A percentile compares a stretch with the other conserved stretches of the same genome.
Evolutionary conservation across 2,329 filamentous ascomycete species (phyloP).

Genomic region (Neonectria hederae): DNA sequence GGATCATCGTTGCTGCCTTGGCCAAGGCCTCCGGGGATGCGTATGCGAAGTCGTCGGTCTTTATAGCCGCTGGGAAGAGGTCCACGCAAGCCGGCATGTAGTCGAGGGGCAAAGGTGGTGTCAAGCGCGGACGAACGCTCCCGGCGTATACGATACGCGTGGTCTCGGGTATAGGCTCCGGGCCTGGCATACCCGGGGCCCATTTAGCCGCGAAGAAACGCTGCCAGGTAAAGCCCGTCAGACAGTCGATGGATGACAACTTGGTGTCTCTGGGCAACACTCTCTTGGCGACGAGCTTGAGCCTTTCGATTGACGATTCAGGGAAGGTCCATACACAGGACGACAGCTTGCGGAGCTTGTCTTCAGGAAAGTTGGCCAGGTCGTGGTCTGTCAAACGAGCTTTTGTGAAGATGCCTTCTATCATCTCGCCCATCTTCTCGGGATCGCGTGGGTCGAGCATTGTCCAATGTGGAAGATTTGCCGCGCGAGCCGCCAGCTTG

Average conservation of each 20-base stretch:
- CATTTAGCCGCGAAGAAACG: constrained; percentile 10
- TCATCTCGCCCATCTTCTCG: not conserved
- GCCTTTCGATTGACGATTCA: not conserved
- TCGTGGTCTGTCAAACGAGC: constrained; percentile 13
- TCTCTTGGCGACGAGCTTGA: not conserved
- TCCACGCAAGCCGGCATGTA: constrained; percentile 20
- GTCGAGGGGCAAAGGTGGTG: constrained; percentile 3
- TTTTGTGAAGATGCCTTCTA: constrained; percentile 11
- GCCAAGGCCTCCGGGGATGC: constrained; percentile 10
- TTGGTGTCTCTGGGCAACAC: not conserved
- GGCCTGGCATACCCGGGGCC: not conserved
- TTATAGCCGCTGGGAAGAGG: constrained; percentile 1
- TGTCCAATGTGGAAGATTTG: not conserved
- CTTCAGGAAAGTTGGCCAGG: not conserved
- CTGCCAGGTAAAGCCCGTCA: constrained; percentile 17
- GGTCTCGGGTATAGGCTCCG: not conserved
- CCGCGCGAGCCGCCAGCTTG: constrained; percentile 1
- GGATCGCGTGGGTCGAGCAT: constrained; percentile 16
- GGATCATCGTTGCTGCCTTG: constrained; percentile 1
- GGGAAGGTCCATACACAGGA: constrained; percentile 16
- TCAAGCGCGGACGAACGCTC: constrained; percentile 14
- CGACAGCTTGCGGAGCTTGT: constrained; percentile 1
- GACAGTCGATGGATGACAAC: constrained; percentile 12
- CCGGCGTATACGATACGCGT: constrained; percentile 18
- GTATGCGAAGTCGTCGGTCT: not conserved